Evolutionary conservation across 1,284 basidiomycete genomes (phyloP).

Genomic region (Naganishia liquefaciens): DNA sequence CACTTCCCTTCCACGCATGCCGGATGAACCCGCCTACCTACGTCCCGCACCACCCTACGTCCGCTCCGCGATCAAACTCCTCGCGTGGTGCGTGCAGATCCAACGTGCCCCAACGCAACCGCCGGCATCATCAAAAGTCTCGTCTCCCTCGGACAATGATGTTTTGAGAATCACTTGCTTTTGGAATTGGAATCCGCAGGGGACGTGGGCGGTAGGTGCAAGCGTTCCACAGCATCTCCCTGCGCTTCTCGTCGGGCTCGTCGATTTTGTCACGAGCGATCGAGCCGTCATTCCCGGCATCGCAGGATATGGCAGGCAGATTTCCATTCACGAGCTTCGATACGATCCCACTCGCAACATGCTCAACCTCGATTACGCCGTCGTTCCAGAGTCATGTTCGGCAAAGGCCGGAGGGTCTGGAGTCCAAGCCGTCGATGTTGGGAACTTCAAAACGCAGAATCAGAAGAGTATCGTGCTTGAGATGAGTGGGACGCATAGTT

Average conservation of each 20-base stretch:
- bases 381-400: conserved; percentile 1
- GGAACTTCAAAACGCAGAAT: background rate
- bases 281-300: conserved; percentile 10
- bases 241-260: conserved; percentile 7
- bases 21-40: conserved; percentile 88
- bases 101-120: conserved; percentile 53
- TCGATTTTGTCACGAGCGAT: conserved; percentile 12
- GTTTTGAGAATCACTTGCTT: conserved; percentile 78
- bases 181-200: conserved; percentile 93
- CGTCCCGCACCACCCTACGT: conserved; percentile 93
- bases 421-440: background rate
- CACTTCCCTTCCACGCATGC: conserved; percentile 88
- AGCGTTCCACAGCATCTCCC: conserved; percentile 64
- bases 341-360: conserved; percentile 10
- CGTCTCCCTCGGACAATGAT: conserved; percentile 50
- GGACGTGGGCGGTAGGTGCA: conserved; percentile 76
- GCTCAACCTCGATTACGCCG: conserved; percentile 14
- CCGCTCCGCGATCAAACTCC: conserved; percentile 80
- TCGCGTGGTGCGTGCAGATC: conserved; percentile 87
- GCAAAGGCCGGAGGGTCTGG: background rate
- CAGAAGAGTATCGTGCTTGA: conserved; percentile 16
- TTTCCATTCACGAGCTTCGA: conserved; percentile 17
- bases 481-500: conserved; percentile 15
- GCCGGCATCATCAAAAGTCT: conserved; percentile 47
- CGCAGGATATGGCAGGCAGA: conserved; percentile 12